Evolutionary conservation across 169 alveolate species (phyloP).

Genomic region (Theileria parva): DNA sequence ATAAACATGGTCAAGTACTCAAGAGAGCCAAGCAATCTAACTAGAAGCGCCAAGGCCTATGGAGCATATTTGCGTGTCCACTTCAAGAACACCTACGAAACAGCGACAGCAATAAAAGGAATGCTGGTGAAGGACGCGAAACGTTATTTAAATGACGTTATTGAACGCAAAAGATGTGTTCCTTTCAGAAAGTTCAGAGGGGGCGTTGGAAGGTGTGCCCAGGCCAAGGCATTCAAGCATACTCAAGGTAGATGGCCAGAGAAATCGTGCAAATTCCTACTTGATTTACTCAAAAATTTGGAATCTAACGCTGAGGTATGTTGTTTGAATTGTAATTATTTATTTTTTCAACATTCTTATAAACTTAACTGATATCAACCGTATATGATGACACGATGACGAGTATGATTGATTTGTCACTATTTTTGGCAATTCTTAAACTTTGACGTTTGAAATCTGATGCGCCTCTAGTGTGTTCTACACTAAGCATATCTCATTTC

Average conservation of each 20-base stretch:
- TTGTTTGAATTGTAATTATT: not conserved
- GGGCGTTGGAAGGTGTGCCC: slow-evolving; percentile 96
- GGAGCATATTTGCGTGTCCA: slow-evolving; percentile 91
- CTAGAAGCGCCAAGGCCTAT: slow-evolving; percentile 66
- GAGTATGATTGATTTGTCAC: slow-evolving; percentile 51
- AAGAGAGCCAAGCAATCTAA: slow-evolving; percentile 57
- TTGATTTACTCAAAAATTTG: slow-evolving; percentile 89
- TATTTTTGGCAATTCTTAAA: slow-evolving; percentile 51
- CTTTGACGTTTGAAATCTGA: slow-evolving; percentile 42
- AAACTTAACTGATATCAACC: not conserved
- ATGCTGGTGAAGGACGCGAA: slow-evolving; percentile 90
- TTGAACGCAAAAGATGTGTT: slow-evolving; percentile 93
- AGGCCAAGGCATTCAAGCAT: slow-evolving; percentile 92
- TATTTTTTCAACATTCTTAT: not conserved
- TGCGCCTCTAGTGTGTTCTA: slow-evolving; percentile 67
- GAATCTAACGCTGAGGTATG: slow-evolving; percentile 94
- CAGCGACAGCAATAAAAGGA: slow-evolving; percentile 94
- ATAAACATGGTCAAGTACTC: slow-evolving; percentile 67
- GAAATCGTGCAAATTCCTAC: slow-evolving; percentile 90
- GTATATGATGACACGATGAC: slow-evolving; percentile 54
- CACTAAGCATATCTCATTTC: slow-evolving; percentile 51
- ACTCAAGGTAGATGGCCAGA: slow-evolving; percentile 99
- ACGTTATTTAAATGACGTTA: slow-evolving; percentile 92
- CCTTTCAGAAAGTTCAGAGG: slow-evolving; percentile 96
- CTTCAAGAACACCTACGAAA: slow-evolving; percentile 96